Percentiles rank a stretch among this genome's conserved stretches.
phyloP scores from a whole-genome alignment of 805 yeast species.

The Vanderwaltozyma polyspora region DNA sequence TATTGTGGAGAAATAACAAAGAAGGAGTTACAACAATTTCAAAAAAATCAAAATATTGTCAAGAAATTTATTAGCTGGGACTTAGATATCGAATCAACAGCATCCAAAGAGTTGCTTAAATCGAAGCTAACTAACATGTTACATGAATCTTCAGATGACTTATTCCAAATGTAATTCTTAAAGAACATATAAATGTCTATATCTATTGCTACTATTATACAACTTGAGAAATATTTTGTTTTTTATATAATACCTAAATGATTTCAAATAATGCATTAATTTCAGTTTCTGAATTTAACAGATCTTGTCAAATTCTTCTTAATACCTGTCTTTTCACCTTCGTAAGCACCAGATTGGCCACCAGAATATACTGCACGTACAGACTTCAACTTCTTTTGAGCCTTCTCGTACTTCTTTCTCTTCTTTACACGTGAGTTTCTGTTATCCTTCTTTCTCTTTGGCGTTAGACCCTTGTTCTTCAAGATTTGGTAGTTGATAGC shows the following conservation, averaged over 20 bases:
- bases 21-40: slow-evolving; percentile 11
- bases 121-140: not conserved
- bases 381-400: slow-evolving; percentile 85
- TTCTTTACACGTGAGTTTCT: slow-evolving; percentile 95
- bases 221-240: no score
- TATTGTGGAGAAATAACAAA: slow-evolving; percentile 7
- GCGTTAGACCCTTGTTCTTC: slow-evolving; percentile 93
- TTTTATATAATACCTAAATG: no score
- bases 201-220: no score
- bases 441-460: slow-evolving; percentile 84
- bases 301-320: slow-evolving; percentile 87
- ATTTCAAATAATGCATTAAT: no score
- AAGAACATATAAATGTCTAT: not conserved
- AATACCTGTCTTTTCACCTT: slow-evolving; percentile 95
- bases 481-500: slow-evolving; percentile 89
- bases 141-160: not conserved
- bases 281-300: slow-evolving; percentile 46
- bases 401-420: slow-evolving; percentile 92
- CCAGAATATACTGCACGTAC: slow-evolving; percentile 79
- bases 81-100: slow-evolving; percentile 13
- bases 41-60: slow-evolving; percentile 11
- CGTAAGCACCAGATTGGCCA: slow-evolving; percentile 64
- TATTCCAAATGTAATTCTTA: not conserved
- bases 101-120: not conserved
- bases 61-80: slow-evolving; percentile 24